Evolutionary conservation across 495 filamentous ascomycete genomes (phyloP).

Genomic region (Penicillium goetzii): DNA sequence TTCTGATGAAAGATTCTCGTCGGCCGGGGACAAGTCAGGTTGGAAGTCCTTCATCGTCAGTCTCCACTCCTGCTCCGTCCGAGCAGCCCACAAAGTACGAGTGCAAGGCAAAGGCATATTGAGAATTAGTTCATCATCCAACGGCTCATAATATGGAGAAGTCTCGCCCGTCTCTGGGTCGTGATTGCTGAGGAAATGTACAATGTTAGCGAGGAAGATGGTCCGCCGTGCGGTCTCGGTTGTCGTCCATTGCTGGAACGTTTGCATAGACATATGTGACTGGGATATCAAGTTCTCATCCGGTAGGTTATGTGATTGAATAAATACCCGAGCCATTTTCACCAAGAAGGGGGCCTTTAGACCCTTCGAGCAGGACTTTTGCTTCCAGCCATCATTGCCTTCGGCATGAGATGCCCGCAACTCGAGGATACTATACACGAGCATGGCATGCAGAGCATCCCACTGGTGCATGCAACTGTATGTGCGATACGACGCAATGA

Average conservation of each 20-base stretch:
- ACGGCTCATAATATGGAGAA: slow-evolving; percentile 22
- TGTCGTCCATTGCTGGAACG: neutral
- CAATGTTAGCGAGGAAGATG: neutral
- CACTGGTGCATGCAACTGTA: slow-evolving; percentile 27
- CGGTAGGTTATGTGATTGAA: neutral
- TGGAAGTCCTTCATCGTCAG: slow-evolving; percentile 4
- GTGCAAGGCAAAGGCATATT: neutral
- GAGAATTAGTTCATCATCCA: neutral
- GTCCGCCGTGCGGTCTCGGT: neutral
- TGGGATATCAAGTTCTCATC: neutral
- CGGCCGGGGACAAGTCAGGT: neutral
- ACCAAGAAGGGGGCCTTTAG: slow-evolving; percentile 20
- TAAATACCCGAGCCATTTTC: slow-evolving; percentile 20
- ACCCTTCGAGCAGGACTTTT: slow-evolving; percentile 11
- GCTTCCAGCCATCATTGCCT: slow-evolving; percentile 16
- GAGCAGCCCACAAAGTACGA: neutral
- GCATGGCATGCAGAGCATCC: slow-evolving; percentile 26
- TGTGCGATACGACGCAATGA: slow-evolving; percentile 15
- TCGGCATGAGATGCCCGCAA: slow-evolving; percentile 3
- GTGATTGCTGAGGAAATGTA: slow-evolving; percentile 7
- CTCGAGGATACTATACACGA: slow-evolving; percentile 22
- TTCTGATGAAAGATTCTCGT: neutral
- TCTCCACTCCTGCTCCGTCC: slow-evolving; percentile 15
- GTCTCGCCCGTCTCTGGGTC: slow-evolving; percentile 7
- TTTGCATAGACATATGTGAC: neutral